A percentile compares a stretch with the other conserved stretches of the same genome.
Evolutionary conservation across 768 basidiomycete genomes (phyloP).

Genomic region (Solioccasus polychromus): DNA sequence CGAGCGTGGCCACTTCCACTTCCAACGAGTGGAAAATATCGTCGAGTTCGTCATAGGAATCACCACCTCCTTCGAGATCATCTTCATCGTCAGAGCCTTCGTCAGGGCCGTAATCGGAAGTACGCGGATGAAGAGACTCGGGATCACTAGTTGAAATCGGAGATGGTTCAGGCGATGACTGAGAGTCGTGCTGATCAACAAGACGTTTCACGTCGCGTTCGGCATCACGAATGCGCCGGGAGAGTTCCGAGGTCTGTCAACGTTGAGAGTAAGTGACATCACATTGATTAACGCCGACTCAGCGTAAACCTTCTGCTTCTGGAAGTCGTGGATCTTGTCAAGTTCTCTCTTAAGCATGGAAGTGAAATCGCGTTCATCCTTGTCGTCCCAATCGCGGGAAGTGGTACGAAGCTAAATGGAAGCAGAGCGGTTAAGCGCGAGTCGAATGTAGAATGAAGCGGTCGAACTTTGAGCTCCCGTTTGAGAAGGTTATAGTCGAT

Average conservation of each 20-base stretch:
- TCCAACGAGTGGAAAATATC: constrained; percentile 84
- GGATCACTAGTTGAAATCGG: constrained; percentile 38
- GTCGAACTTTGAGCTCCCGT: constrained; percentile 77
- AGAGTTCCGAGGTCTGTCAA: constrained; percentile 72
- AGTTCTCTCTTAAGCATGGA: constrained; percentile 78
- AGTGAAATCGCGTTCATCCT: constrained; percentile 83
- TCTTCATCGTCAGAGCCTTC: constrained; percentile 66
- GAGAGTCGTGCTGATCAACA: constrained; percentile 52
- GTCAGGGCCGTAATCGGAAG: constrained; percentile 49
- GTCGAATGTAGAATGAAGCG: background rate
- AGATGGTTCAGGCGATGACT: constrained; percentile 23
- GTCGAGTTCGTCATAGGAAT: constrained; percentile 74
- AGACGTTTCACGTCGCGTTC: constrained; percentile 79
- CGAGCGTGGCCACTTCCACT: constrained; percentile 92
- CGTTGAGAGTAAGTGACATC: background rate
- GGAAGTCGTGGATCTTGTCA: constrained; percentile 93
- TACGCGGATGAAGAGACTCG: constrained; percentile 52
- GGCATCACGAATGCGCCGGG: constrained; percentile 76
- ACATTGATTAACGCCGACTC: background rate
- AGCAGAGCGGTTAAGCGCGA: background rate
- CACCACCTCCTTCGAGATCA: constrained; percentile 42
- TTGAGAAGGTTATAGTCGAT: constrained; percentile 88
- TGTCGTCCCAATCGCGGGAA: constrained; percentile 61
- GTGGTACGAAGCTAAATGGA: constrained; percentile 47
- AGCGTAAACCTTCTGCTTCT: constrained; percentile 71